Evolutionary conservation across 2,329 filamentous ascomycete genomes (phyloP).

Genomic region (Verticillium nonalfalfae): DNA sequence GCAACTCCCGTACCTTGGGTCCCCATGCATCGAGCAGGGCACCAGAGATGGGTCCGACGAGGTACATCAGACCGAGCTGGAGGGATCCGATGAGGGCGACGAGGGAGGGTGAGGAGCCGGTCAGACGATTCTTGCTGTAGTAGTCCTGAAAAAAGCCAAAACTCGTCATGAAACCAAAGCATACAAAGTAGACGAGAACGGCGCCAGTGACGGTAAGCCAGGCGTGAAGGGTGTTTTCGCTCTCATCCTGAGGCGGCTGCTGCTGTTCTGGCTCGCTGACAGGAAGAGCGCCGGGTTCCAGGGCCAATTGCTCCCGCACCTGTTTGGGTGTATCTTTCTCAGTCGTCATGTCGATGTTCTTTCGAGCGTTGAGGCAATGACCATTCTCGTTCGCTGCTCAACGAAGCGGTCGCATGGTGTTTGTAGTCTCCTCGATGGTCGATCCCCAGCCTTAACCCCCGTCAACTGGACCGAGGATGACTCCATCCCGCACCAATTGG

Average conservation of each 20-base stretch:
- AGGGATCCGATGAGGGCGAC: constrained; percentile 39
- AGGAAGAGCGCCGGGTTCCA: neutral
- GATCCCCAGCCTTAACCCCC: no score
- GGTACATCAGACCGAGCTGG: constrained; percentile 31
- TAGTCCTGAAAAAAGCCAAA: constrained; percentile 39
- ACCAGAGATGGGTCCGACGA: constrained; percentile 30
- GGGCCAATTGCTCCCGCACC: neutral
- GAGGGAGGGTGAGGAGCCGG: constrained; percentile 22
- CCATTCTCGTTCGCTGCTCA: neutral
- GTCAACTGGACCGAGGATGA: neutral
- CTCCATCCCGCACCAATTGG: neutral
- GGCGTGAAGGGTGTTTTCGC: constrained; percentile 2
- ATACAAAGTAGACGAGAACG: constrained; percentile 8
- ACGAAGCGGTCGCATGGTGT: neutral
- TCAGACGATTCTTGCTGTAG: constrained; percentile 28
- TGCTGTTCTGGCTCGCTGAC: neutral
- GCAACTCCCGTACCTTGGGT: neutral
- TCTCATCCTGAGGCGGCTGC: neutral
- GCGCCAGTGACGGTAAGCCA: constrained; percentile 7
- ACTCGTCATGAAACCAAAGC: constrained; percentile 27
- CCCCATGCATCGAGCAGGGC: constrained; percentile 28
- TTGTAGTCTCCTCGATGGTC: neutral
- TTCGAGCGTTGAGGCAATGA: neutral
- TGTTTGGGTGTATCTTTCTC: neutral
- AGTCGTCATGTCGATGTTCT: neutral